These are phyloP conservation scores for Pseudofabraea citricarpa DNA, from an alignment of 2,329 filamentous ascomycete genomes.

Conservation along the genomic window DNA sequence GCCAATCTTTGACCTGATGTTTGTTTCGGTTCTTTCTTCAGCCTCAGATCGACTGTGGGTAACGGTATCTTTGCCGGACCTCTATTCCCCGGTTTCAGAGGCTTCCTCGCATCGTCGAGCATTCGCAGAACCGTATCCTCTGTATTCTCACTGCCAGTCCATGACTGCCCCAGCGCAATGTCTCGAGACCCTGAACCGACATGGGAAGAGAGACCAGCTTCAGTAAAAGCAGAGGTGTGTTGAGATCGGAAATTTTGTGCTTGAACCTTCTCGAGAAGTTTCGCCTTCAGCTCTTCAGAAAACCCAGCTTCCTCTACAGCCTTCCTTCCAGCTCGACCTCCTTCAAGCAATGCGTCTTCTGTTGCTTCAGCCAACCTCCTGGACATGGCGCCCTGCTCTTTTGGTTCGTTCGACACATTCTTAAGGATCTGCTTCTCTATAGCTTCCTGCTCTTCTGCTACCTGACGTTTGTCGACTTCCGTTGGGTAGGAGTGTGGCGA, in stretches of 20 bases:
- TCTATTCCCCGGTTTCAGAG: conserved; percentile 48
- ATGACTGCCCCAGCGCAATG: conserved; percentile 63
- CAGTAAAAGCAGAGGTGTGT: conserved; percentile 42
- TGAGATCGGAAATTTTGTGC: conserved; percentile 48
- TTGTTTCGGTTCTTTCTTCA: conserved; percentile 34
- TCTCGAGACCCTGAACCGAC: conserved; percentile 65
- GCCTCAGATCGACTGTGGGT: conserved; percentile 47
- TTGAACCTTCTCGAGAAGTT: conserved; percentile 51
- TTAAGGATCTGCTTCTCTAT: conserved; percentile 12
- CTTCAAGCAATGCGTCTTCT: conserved; percentile 55
- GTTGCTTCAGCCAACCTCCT: conserved; percentile 57
- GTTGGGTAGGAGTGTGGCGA: conserved; percentile 18
- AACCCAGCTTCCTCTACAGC: conserved; percentile 60
- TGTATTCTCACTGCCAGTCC: conserved; percentile 72
- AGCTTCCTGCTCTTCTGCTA: conserved; percentile 9
- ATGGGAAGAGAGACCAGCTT: conserved; percentile 45
- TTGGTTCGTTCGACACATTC: conserved; percentile 3
- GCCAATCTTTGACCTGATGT: conserved; percentile 44
- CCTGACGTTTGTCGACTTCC: conserved; percentile 8
- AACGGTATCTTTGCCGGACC: conserved; percentile 38
- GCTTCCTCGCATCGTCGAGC: conserved; percentile 74
- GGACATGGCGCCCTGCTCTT: conserved; percentile 37
- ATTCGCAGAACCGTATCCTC: conserved; percentile 80
- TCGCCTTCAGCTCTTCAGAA: conserved; percentile 56
- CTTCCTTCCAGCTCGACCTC: conserved; percentile 53